Evolutionary conservation across 495 filamentous ascomycete genomes (phyloP), one percentile per base, ranked within the genome.

Genomic region (Aspergillus coremiiformis): DNA sequence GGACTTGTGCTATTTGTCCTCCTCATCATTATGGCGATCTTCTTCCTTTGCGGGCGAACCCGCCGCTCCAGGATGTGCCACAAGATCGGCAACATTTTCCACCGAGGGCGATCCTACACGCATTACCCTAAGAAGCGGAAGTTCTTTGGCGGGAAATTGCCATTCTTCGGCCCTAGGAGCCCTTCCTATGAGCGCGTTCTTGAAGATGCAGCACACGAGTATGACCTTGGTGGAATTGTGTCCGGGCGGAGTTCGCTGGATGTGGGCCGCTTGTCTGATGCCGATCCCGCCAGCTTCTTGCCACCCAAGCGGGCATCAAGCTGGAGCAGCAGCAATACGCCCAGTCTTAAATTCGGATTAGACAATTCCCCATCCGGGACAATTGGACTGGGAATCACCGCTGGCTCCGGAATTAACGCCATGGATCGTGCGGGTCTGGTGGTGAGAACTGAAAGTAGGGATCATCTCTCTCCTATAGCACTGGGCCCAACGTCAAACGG

Each of bases 101-200:
- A 80, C 39, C 74, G 77, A 23, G 69, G 71, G 5, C 76, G 75
- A 4, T 67, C 69, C 15, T 79, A 78, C 23, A 75, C 77, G 45
- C 75, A 72, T 44, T 69, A 81, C 32, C 78, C 77, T 45, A 68
- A 71, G 30, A 73, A 70, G 17, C 68, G 80, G 19, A 72, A 78
- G 35, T 65, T 83, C 22, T 75, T 83, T 7, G 69, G 69, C 2
- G 59, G 77, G 22, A 73, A 81, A 49, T 35, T 75, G 2, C 70
- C 79, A 3, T 72, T 87, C 50, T 75, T 86, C 4, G 68, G 72
- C 20, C 58, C 78, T 14, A 69, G 75, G 20, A 68, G 68, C 21
- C 82, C 89, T 45, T 78, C 79, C 8, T 96, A 96, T 57, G 90
- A 96, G 65, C 83, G 89, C 15, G 85, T 96, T 11, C 68, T 95